Evolutionary conservation across 108 stramenopile species (phyloP).

Genomic region (Nitzschia palea): DNA sequence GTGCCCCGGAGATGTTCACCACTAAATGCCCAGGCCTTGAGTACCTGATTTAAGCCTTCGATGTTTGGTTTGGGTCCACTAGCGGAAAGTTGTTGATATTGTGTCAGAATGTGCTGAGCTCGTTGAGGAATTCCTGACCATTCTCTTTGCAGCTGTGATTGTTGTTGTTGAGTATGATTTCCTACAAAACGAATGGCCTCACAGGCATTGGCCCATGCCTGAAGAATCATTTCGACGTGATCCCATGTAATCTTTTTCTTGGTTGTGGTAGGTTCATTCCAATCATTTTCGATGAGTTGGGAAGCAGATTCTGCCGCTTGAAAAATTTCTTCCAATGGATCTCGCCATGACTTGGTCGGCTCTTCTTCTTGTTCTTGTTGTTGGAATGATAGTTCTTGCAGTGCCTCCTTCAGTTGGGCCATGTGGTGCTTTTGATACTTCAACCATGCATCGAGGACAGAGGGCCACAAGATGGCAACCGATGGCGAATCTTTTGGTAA

Average conservation of each 20-base stretch:
- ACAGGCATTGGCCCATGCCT: slow-evolving; percentile 31
- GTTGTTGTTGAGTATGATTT: no score
- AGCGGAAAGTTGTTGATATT: slow-evolving; percentile 10
- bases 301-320: slow-evolving; percentile 24
- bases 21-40: slow-evolving; percentile 55
- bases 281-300: background rate
- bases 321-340: slow-evolving; percentile 12
- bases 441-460: slow-evolving; percentile 34
- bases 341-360: background rate
- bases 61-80: background rate
- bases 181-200: slow-evolving; percentile 9
- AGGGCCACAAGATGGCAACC: slow-evolving; percentile 9
- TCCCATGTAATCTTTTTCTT: slow-evolving; percentile 6
- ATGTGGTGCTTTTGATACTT: slow-evolving; percentile 18
- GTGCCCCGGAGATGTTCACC: slow-evolving; percentile 46
- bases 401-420: background rate
- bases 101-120: slow-evolving; percentile 35
- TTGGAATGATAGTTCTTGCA: background rate
- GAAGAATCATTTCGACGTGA: slow-evolving; percentile 18
- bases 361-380: background rate
- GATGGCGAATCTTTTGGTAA: no score
- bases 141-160: no score
- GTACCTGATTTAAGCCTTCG: slow-evolving; percentile 36
- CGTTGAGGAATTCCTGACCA: slow-evolving; percentile 52
- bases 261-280: slow-evolving; percentile 4